Evolutionary conservation across 2,329 filamentous ascomycete genomes (phyloP).

Genomic region (Colletotrichum godetiae): DNA sequence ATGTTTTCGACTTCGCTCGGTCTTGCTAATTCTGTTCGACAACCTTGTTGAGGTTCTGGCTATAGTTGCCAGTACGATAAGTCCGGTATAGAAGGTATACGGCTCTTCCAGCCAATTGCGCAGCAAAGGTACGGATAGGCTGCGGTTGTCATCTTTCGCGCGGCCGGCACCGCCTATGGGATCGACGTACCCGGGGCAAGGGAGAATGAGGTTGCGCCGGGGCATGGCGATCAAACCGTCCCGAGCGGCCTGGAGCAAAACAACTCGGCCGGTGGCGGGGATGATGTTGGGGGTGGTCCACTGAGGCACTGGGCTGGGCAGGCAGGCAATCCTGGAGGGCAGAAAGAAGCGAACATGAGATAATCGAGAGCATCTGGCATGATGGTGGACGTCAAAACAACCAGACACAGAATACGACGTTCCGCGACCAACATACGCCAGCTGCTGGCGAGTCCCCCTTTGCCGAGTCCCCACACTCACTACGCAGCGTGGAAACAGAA

Average conservation of each 20-base stretch:
- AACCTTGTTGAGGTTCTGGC: not conserved
- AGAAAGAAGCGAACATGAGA: not conserved
- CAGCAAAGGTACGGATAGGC: too few species aligned
- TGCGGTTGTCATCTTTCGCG: not conserved
- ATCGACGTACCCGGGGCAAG: conserved; percentile 20
- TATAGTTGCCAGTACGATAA: not conserved
- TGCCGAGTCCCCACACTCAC: not conserved
- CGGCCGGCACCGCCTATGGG: conserved; percentile 5
- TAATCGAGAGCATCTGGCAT: conserved; percentile 19
- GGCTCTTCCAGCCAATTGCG: not conserved
- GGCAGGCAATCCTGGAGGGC: too few species aligned
- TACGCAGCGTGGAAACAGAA: conserved; percentile 9
- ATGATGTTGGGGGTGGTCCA: too few species aligned
- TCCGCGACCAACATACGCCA: not conserved
- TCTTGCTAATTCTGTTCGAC: conserved; percentile 3
- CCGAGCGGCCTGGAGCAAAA: conserved; percentile 27
- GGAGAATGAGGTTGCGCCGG: conserved; percentile 13
- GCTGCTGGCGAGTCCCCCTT: not conserved
- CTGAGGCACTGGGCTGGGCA: too few species aligned
- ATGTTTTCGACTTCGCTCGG: not conserved
- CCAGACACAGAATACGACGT: not conserved
- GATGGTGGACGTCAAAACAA: conserved; percentile 14
- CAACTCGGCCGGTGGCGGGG: not conserved
- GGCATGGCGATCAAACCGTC: conserved; percentile 33
- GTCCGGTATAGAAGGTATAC: not conserved